phyloP scores from a whole-genome alignment of 2,329 filamentous ascomycete genomes.

The Epichloe bromicola region DNA sequence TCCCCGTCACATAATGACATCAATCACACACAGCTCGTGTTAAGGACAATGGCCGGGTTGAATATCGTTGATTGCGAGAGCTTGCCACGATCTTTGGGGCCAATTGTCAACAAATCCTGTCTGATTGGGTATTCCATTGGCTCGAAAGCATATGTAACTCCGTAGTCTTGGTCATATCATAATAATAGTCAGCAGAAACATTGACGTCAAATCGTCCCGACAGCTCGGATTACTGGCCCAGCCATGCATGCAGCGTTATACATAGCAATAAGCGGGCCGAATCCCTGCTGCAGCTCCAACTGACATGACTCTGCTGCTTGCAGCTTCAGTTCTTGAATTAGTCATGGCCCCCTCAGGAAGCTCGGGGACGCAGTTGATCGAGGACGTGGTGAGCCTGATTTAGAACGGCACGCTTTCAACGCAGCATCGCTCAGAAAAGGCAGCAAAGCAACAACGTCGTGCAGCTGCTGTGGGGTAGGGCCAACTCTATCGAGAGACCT shows the following conservation, averaged over 20 bases:
- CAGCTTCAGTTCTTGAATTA: neutral
- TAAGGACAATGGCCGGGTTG: neutral
- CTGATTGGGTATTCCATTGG: neutral
- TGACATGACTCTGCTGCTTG: neutral
- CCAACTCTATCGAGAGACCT: no score
- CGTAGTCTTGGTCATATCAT: neutral
- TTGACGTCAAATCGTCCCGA: constrained; percentile 3
- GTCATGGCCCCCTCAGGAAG: neutral
- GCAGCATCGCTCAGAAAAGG: neutral
- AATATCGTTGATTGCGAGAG: neutral
- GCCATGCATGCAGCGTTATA: neutral
- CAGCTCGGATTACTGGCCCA: constrained; percentile 4
- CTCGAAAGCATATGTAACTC: neutral
- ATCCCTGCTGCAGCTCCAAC: constrained; percentile 3
- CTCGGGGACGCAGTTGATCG: neutral
- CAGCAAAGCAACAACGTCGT: neutral
- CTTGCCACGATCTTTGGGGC: neutral
- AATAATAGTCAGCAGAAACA: neutral
- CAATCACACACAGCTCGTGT: neutral
- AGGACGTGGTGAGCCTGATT: neutral
- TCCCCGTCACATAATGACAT: neutral
- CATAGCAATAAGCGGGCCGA: constrained; percentile 3
- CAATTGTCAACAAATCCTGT: neutral
- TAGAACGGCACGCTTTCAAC: neutral
- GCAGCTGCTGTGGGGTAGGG: neutral